Evolutionary conservation across 257 asterid species (phyloP).

Genomic region (Solanum piurae): DNA sequence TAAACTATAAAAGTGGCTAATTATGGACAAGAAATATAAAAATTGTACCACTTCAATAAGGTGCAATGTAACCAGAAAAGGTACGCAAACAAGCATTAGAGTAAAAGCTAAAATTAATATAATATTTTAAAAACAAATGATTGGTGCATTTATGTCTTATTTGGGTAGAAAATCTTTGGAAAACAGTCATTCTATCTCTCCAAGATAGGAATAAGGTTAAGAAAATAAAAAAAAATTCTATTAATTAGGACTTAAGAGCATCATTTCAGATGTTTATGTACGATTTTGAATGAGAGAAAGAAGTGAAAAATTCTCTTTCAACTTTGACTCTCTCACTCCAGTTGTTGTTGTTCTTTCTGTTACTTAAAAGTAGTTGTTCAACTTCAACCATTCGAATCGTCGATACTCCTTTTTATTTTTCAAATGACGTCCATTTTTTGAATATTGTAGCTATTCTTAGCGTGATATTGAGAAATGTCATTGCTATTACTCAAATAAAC

Average conservation of each 20-base stretch:
- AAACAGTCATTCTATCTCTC: rapidly evolving
- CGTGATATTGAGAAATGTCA: background rate
- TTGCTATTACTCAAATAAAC: background rate
- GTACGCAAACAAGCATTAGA: background rate
- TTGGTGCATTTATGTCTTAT: background rate
- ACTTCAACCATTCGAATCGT: background rate
- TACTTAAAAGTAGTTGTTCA: background rate
- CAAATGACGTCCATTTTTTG: too few species aligned
- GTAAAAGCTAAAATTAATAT: background rate
- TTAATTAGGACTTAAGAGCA: background rate
- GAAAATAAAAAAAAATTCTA: background rate
- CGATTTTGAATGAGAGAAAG: background rate
- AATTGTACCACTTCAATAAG: background rate
- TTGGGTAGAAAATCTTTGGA: background rate
- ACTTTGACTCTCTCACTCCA: background rate
- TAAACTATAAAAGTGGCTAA: background rate
- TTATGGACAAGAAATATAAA: background rate
- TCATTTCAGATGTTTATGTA: background rate
- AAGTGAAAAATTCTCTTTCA: background rate
- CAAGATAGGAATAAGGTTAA: rapidly evolving
- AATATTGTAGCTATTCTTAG: background rate
- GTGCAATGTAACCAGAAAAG: background rate
- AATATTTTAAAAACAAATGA: background rate
- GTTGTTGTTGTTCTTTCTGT: background rate
- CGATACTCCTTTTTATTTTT: background rate